These are phyloP conservation scores for Neonectria sp. DNA, from an alignment of 2,329 filamentous ascomycete species.

Conservation along the genomic window DNA sequence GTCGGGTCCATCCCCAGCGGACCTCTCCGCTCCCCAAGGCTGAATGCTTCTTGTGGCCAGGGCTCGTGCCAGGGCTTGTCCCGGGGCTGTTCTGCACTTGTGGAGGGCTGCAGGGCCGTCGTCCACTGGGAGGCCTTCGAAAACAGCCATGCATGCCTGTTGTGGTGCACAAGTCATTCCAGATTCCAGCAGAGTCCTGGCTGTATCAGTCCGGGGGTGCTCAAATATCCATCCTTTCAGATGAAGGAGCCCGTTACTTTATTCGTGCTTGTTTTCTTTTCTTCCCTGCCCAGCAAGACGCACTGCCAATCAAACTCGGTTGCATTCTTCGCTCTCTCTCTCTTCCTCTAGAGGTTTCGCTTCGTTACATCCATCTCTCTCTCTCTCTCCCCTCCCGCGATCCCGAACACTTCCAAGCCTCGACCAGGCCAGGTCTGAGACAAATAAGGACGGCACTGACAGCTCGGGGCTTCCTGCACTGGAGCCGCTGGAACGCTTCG, in stretches of 20 bases:
- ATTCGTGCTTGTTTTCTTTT: background rate
- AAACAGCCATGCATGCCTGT: conserved; percentile 12
- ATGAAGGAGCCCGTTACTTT: background rate
- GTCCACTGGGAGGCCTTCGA: conserved; percentile 23
- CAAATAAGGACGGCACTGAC: conserved; percentile 17
- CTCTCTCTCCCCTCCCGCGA: background rate
- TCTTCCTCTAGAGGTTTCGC: background rate
- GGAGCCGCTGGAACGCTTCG: conserved; percentile 11
- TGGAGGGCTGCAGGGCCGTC: conserved; percentile 11
- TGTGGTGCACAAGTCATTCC: conserved; percentile 1
- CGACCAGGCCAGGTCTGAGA: conserved; percentile 12
- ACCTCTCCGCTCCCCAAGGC: conserved; percentile 16
- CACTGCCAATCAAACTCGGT: conserved; percentile 17
- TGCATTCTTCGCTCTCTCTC: background rate
- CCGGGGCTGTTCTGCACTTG: background rate
- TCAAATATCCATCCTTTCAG: conserved; percentile 11
- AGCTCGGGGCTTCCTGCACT: conserved; percentile 15
- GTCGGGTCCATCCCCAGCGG: conserved; percentile 4
- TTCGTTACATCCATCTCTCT: background rate
- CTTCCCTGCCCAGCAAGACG: background rate
- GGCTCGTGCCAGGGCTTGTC: conserved; percentile 21
- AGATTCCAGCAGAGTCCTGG: background rate
- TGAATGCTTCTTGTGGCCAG: conserved; percentile 16
- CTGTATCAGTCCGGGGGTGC: background rate
- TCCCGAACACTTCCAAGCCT: conserved; percentile 15